These are phyloP conservation scores for Aspergillus sergii DNA, from an alignment of 2,329 filamentous ascomycete species.

Conservation along the genomic window DNA sequence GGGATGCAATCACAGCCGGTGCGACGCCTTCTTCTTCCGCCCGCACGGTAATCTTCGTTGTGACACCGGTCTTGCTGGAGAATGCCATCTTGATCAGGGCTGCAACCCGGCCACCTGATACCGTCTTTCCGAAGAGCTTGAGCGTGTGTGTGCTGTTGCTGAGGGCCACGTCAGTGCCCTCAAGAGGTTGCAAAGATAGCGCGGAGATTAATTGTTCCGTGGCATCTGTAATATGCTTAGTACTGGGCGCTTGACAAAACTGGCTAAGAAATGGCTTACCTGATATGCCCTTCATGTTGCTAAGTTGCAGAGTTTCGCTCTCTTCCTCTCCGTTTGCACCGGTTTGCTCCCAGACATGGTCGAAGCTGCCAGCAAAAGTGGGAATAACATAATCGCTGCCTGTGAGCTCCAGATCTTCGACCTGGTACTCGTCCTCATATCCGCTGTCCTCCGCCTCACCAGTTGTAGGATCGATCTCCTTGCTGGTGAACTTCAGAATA, in stretches of 20 bases:
- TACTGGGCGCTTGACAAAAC: conserved; percentile 8
- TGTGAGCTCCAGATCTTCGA: conserved; percentile 86
- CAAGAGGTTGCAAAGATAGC: conserved; percentile 87
- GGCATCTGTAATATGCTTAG: conserved; percentile 66
- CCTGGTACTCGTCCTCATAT: conserved; percentile 97
- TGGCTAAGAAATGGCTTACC: conserved; percentile 60
- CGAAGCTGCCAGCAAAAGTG: conserved; percentile 91
- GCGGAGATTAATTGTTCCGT: conserved; percentile 86
- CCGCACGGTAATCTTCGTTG: conserved; percentile 90
- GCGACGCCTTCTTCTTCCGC: conserved; percentile 93
- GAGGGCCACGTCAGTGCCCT: conserved; percentile 88
- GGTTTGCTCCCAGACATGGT: conserved; percentile 92
- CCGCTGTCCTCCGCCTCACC: conserved; percentile 87
- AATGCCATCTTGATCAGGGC: conserved; percentile 90
- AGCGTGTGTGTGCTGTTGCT: conserved; percentile 90
- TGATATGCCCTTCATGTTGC: conserved; percentile 86
- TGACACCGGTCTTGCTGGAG: conserved; percentile 88
- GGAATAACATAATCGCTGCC: conserved; percentile 94
- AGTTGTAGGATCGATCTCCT: conserved; percentile 96
- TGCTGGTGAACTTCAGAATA: conserved; percentile 92
- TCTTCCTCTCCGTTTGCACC: conserved; percentile 87
- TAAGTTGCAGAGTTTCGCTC: conserved; percentile 86
- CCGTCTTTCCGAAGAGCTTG: conserved; percentile 94
- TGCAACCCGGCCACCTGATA: conserved; percentile 85
- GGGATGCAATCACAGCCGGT: conserved; percentile 77